A percentile compares a stretch with the other conserved stretches of the same genome.
These are phyloP conservation scores for Pyrrhoderma lamaoense DNA, from an alignment of 1,284 basidiomycete genomes.

Conservation along the genomic window DNA sequence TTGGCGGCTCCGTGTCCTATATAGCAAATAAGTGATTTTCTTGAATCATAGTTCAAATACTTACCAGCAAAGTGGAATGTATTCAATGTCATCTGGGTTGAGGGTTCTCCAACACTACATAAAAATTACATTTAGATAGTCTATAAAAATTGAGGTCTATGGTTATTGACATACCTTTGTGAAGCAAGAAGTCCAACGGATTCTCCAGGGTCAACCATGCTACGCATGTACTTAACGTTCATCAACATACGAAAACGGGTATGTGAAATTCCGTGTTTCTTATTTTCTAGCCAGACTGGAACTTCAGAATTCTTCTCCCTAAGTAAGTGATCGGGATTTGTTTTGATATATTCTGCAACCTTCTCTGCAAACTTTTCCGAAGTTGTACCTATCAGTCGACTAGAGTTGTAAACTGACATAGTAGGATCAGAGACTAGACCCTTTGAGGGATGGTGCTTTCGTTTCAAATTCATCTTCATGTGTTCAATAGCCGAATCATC, in stretches of 20 bases:
- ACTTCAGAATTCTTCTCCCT: slow-evolving; percentile 46
- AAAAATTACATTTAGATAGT: slow-evolving; percentile 10
- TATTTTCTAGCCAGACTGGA: slow-evolving; percentile 31
- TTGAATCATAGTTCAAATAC: slow-evolving; percentile 23
- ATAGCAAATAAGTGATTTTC: slow-evolving; percentile 7
- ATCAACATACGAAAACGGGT: slow-evolving; percentile 75
- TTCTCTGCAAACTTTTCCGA: slow-evolving; percentile 89
- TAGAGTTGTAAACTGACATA: slow-evolving; percentile 75
- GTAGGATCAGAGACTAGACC: slow-evolving; percentile 62
- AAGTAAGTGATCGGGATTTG: slow-evolving; percentile 74
- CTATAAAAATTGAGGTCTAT: slow-evolving; percentile 1
- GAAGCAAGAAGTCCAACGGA: slow-evolving; percentile 97
- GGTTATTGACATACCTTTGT: slow-evolving; percentile 66
- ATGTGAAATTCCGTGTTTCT: slow-evolving; percentile 33
- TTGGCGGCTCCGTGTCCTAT: slow-evolving; percentile 97
- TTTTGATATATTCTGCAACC: slow-evolving; percentile 74
- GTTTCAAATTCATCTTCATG: slow-evolving; percentile 91
- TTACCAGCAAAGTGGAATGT: slow-evolving; percentile 98
- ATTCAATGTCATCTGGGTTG: slow-evolving; percentile 99
- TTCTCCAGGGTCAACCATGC: slow-evolving; percentile 94
- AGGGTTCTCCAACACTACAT: slow-evolving; percentile 90
- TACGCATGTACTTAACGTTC: slow-evolving; percentile 88
- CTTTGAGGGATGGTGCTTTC: slow-evolving; percentile 41
- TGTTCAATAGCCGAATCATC: slow-evolving; percentile 64
- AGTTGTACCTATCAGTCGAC: slow-evolving; percentile 79